Evolutionary conservation across 1,284 basidiomycete genomes (phyloP).

Genomic region (Malassezia slooffiae): DNA sequence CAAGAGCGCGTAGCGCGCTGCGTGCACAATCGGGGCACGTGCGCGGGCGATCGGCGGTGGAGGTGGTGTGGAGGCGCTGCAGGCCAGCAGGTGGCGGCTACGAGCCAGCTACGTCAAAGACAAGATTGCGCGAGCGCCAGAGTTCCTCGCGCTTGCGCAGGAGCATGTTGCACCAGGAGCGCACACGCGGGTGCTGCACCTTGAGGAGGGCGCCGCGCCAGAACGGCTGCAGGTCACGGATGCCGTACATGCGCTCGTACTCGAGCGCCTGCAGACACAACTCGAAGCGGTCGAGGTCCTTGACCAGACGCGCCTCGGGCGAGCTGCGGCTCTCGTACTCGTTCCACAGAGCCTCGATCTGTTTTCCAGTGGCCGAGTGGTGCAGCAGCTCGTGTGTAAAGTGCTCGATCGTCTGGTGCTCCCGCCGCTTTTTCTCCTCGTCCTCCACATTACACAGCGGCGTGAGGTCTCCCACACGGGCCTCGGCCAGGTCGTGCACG

Average conservation of each 20-base stretch:
- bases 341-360: conserved; percentile 72
- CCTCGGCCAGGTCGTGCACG: conserved; percentile 92
- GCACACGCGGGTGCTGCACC: conserved; percentile 24
- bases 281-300: conserved; percentile 89
- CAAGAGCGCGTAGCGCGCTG: too few relatives aligned
- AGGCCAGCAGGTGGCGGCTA: too few relatives aligned
- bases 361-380: conserved; percentile 62
- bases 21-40: too few relatives aligned
- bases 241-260: conserved; percentile 42
- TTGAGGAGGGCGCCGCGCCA: conserved; percentile 24
- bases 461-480: conserved; percentile 89
- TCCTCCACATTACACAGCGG: conserved; percentile 76
- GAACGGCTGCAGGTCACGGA: conserved; percentile 41
- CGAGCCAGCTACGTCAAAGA: not conserved
- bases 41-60: too few relatives aligned
- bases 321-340: conserved; percentile 81
- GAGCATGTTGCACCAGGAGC: conserved; percentile 18
- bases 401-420: conserved; percentile 74
- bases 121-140: conserved; percentile 4
- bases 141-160: conserved; percentile 7
- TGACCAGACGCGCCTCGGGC: conserved; percentile 77
- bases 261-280: conserved; percentile 62
- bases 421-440: conserved; percentile 64
- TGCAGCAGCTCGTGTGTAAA: conserved; percentile 73
- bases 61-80: too few relatives aligned